Percentiles rank a stretch among this genome's conserved stretches.
Conservation (phyloP, 2,329 filamentous ascomycete species). For the Colletotrichum coccodes region DNA sequence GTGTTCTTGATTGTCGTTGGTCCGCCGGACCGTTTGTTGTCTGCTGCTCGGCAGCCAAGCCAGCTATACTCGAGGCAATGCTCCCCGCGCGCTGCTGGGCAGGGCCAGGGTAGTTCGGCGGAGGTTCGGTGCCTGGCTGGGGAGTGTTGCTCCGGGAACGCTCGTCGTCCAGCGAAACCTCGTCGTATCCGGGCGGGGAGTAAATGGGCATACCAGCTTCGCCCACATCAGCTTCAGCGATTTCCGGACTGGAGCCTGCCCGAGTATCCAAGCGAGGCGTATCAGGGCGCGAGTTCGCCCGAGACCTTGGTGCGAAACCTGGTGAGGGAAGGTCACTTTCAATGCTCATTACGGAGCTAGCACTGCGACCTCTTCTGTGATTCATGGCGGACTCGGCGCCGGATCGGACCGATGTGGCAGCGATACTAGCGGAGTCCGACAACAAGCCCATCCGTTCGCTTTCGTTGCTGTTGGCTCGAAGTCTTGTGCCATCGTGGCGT, state of each 20-base stretch:
- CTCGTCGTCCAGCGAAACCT: constrained; percentile 55
- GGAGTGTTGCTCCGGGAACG: constrained; percentile 52
- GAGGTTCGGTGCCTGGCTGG: constrained; percentile 53
- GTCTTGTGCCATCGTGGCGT: constrained; percentile 78
- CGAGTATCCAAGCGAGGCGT: constrained; percentile 51
- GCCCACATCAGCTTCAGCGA: constrained; percentile 61
- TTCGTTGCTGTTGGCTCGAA: constrained; percentile 78
- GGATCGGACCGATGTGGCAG: constrained; percentile 45
- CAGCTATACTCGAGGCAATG: constrained; percentile 36
- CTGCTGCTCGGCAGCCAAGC: constrained; percentile 17
- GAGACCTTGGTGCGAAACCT: constrained; percentile 46
- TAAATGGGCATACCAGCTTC: constrained; percentile 55
- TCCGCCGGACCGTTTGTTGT: constrained; percentile 37
- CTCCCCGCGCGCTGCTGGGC: constrained; percentile 36
- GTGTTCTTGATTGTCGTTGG: constrained; percentile 44
- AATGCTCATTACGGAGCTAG: constrained; percentile 67
- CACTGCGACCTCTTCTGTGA: constrained; percentile 58
- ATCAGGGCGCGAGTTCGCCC: constrained; percentile 53
- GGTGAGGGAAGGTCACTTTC: constrained; percentile 56
- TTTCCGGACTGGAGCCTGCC: constrained; percentile 63
- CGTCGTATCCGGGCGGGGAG: constrained; percentile 64
- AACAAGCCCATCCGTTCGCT: constrained; percentile 78
- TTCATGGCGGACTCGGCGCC: constrained; percentile 43
- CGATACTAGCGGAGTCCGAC: constrained; percentile 76
- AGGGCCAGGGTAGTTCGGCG: constrained; percentile 61